These are phyloP conservation scores for Phlebiopsis gigantea DNA, from an alignment of 768 basidiomycete genomes.

Conservation along the genomic window DNA sequence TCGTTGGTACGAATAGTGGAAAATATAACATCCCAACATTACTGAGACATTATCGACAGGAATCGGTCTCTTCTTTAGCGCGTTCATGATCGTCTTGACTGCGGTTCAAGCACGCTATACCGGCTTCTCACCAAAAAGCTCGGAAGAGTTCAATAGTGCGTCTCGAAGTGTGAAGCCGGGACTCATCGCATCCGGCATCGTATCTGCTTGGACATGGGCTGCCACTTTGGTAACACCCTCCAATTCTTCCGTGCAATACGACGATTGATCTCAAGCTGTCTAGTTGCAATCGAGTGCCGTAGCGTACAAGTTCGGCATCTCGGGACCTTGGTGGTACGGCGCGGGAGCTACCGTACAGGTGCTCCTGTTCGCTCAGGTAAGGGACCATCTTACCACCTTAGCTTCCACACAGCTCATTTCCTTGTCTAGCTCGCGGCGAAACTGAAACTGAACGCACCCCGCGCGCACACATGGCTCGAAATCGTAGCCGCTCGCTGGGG, in stretches of 20 bases:
- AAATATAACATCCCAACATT: too few relatives aligned
- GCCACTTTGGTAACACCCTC: constrained; percentile 73
- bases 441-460: constrained; percentile 86
- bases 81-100: constrained; percentile 73
- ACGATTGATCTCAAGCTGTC: constrained; percentile 1
- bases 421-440: constrained; percentile 82
- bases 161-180: constrained; percentile 86
- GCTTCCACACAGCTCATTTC: not conserved
- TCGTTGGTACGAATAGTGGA: constrained; percentile 46
- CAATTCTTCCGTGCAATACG: too few relatives aligned
- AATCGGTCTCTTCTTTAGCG: constrained; percentile 85
- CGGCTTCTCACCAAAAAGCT: constrained; percentile 66
- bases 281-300: constrained; percentile 78
- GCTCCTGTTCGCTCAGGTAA: constrained; percentile 80
- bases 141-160: constrained; percentile 82
- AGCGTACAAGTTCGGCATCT: constrained; percentile 82
- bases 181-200: constrained; percentile 88
- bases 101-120: constrained; percentile 84
- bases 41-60: constrained; percentile 35
- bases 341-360: constrained; percentile 87
- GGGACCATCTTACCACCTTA: constrained; percentile 7
- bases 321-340: constrained; percentile 89
- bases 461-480: constrained; percentile 85
- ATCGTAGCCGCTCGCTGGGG: constrained; percentile 84
- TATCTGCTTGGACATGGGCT: constrained; percentile 91